Evolutionary conservation across 1,139 yeast genomes (phyloP).

Genomic region (Zygoascus sp.): DNA sequence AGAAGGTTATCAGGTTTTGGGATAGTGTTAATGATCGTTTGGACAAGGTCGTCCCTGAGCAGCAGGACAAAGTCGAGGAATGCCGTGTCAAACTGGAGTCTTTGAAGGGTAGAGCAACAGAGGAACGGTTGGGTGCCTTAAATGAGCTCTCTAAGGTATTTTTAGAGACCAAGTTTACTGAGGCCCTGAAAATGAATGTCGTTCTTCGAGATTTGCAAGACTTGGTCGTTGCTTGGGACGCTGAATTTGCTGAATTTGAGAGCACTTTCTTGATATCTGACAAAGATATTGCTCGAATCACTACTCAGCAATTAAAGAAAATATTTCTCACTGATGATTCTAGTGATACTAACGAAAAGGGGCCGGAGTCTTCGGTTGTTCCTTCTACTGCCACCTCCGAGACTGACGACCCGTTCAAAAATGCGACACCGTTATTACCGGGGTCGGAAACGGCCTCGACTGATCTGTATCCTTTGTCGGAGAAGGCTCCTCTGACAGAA

Average conservation of each 20-base stretch:
- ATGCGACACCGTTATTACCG: background rate
- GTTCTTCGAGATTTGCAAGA: slow-evolving; percentile 72
- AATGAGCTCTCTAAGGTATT: slow-evolving; percentile 51
- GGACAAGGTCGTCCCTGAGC: slow-evolving; percentile 73
- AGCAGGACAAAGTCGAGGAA: slow-evolving; percentile 60
- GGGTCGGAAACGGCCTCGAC: background rate
- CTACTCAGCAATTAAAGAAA: slow-evolving; percentile 80
- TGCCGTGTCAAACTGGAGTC: slow-evolving; percentile 59
- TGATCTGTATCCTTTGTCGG: background rate
- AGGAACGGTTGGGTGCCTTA: slow-evolving; percentile 48
- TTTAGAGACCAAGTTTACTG: slow-evolving; percentile 54
- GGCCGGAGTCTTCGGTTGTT: background rate
- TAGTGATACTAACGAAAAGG: background rate
- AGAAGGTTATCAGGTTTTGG: slow-evolving; percentile 59
- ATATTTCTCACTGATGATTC: slow-evolving; percentile 44
- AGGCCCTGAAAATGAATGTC: slow-evolving; percentile 64
- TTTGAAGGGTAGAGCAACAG: slow-evolving; percentile 49
- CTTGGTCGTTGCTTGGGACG: slow-evolving; percentile 82
- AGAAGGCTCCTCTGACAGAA: background rate
- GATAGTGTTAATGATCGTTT: slow-evolving; percentile 68
- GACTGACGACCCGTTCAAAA: slow-evolving; percentile 2
- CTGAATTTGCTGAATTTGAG: slow-evolving; percentile 79
- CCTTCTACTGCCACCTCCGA: slow-evolving; percentile 1
- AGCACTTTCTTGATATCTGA: slow-evolving; percentile 79
- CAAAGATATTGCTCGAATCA: slow-evolving; percentile 85